Base-by-base conservation (phyloP, 495 filamentous ascomycete genomes). In the Penicillium simplicissimum region DNA sequence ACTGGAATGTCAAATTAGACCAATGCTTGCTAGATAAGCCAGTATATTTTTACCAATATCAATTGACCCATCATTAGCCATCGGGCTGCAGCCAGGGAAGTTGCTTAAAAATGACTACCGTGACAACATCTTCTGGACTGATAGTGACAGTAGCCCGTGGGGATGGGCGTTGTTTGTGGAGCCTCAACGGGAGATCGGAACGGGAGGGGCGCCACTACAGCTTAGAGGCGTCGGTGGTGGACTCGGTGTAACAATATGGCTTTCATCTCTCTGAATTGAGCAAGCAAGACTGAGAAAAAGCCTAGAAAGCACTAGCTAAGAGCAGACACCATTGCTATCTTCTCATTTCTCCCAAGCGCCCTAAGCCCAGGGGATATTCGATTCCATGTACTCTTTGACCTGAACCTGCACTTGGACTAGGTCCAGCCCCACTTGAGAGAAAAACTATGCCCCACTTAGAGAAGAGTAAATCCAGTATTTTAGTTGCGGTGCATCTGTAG, bases 331-430 rank as follows among this genome's bases (percentile, higher is more conserved):
- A 25, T 47, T 47, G 5, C 21, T 1, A 10, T 47, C 8, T 25
- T 49, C 45, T 49, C 25, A 28, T 49, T 49, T 49, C 45, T 48
- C 25, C 14, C 45, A 49, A 49, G 23, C 45, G 45, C 45, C 45
- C 23, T 49, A 49, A 49, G 45, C 23, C 11, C 23, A 49, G 45
- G n/a, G 7, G 23, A 49, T 31, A 49, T 49, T 31, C 23, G 4
- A 31, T 8, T 28, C n/a, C 19, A 43, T 14, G 42, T 45, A 45
- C 42, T 23, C 42, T 48, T 15, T 28, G 45, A 25, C 21, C 23
- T 48, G 45, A 31, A 19, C 13, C 23, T 49, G 23, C 23, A 25
- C 23, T 25, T 25, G 23, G 23, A 25, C 23, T 3, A 23, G 21
- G 45, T 23, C 42, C 42, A 45, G 45, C 45, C 45, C 45, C 45